Evolutionary conservation across 164 flowering plant genomes (phyloP), one percentile per base, ranked within the genome.

Genomic region (Vitis rotundifolia): DNA sequence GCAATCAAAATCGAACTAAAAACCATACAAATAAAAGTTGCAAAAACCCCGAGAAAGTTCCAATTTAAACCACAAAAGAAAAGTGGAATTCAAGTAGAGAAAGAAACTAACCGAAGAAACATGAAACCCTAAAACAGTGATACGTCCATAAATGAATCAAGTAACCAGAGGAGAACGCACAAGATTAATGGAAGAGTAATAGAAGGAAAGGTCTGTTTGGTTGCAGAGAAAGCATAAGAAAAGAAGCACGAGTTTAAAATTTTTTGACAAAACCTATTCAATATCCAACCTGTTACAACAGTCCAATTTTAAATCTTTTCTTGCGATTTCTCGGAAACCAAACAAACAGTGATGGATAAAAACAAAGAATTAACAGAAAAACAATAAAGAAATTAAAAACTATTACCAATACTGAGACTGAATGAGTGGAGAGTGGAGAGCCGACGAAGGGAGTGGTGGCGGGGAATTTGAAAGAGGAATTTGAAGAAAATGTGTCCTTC

Each of bases 401-500:
- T 1, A 3, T 4, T 8, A 61, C 66, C 61, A 48, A 0, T 31
- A 70, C 18, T 28, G 2, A 14, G 61, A 16, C 15, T 22, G 51
- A 61, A 2, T 16, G 52, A 44, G 51, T n/a, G 61, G 22, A 19
- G 49, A 15, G 53, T 26, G 12, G 51, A 22, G 71, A 47, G 15
- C 11, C 2, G 49, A 63, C 28, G 59, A 52, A n/a, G 10, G 44
- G 68, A 61, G 19, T 15, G 74, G 63, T 73, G 80, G 81, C 81
- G 81, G 73, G 78, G 75, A 78, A 71, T 78, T 77, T 59, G 14
- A 72, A 71, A 68, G 8, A 18, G n/a, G 55, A 19, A 16, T 57
- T 19, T 14, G 18, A 13, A 18, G 8, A 70, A n/a, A 14, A 22
- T 22, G 26, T 6, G 10, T 12, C 44, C 44, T 22, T 22, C 26